Percentiles rank a stretch among this genome's conserved stretches.
phyloP scores from a whole-genome alignment of 129 eudicot species.

The Silybum marianum region DNA sequence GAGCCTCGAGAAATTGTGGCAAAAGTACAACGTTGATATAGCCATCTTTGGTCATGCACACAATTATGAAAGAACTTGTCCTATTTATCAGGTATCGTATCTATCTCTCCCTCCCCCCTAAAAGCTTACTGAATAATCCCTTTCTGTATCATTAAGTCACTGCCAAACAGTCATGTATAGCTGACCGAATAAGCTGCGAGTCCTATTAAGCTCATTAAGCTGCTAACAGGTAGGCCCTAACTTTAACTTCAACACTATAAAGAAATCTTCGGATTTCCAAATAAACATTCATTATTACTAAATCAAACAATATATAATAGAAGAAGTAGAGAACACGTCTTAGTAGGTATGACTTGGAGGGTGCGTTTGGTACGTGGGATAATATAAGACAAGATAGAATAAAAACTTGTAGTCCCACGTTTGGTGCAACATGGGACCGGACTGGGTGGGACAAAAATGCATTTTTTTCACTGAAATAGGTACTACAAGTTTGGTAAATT shows the following conservation, averaged over 20 bases:
- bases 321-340: background rate
- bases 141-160: no score
- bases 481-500: background rate
- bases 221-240: no score
- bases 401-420: background rate
- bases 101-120: background rate
- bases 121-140: no score
- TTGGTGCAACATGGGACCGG: background rate
- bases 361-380: background rate
- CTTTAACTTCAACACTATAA: background rate
- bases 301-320: background rate
- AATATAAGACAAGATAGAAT: no score
- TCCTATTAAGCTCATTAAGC: no score
- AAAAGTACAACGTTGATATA: conserved; percentile 73
- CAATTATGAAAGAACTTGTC: conserved; percentile 79
- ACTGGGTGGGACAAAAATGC: background rate
- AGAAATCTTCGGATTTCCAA: background rate
- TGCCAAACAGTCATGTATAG: no score
- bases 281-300: background rate
- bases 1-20: conserved; percentile 73
- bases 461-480: background rate
- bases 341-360: background rate
- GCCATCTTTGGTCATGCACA: conserved; percentile 81
- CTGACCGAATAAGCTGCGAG: no score
- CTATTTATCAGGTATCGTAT: conserved; percentile 56